These are phyloP conservation scores for Furcasterigmium sp. DNA, from an alignment of 2,329 filamentous ascomycete species.

Conservation along the genomic window DNA sequence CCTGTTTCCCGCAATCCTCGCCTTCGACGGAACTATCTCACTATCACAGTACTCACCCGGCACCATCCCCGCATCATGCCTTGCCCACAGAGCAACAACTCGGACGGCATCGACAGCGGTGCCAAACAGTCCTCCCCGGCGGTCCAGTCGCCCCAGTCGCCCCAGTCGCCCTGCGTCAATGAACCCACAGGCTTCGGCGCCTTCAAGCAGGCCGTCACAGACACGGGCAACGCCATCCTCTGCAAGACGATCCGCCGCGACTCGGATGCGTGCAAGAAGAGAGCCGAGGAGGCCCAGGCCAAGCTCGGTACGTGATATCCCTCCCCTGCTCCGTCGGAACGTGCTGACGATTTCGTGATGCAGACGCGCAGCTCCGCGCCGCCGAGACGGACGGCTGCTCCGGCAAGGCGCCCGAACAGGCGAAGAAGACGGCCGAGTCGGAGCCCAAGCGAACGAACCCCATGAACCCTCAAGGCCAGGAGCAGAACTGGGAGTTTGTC, in stretches of 20 bases:
- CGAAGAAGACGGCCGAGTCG: neutral
- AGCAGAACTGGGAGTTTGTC: neutral
- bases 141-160: neutral
- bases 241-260: neutral
- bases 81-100: neutral
- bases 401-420: neutral
- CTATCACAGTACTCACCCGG: neutral
- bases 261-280: neutral
- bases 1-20: too few species aligned
- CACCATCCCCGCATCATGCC: neutral
- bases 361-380: neutral
- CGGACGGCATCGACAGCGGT: neutral
- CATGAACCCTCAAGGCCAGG: neutral
- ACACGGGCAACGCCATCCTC: neutral
- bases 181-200: neutral
- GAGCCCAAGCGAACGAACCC: neutral
- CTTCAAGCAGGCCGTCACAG: neutral
- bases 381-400: neutral
- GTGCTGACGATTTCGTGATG: neutral
- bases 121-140: neutral
- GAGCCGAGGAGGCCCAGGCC: neutral
- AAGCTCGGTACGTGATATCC: neutral
- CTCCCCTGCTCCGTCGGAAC: neutral
- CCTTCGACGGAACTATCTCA: neutral
- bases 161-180: neutral